Base-by-base conservation (phyloP, 2,329 filamentous ascomycete species). In the Colletotrichum cordylinicola region DNA sequence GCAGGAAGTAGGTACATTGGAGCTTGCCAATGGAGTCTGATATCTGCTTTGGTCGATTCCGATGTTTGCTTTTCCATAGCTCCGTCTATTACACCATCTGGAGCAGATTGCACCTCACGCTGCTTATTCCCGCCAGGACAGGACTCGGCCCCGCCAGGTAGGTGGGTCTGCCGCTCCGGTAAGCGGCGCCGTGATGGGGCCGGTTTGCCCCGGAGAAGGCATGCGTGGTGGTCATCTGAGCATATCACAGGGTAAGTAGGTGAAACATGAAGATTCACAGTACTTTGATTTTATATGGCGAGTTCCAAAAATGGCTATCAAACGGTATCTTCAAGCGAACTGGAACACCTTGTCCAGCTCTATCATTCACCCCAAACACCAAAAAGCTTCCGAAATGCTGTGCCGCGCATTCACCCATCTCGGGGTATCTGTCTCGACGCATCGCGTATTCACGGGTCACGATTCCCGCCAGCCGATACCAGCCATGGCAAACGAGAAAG, bases 141-240 rank as follows among this genome's bases (percentile, higher is more conserved):
- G 35, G 31, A 27, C 29, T 52, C 64, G 35, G 64, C 27, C 72
- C 64, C 70, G 48, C 35, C 60, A 31, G 58, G 58, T n/a, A 65
- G 24, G 73, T 65, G 70, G 73, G 64, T 58, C 15, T 27, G 13
- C 4, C 29, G 65, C 70, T 33, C 70, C 48, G 64, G 48, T 24
- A 8, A 16, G 35, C 70, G 43, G 74, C 58, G 64, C 64, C 70
- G 64, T 27, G 48, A 66, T 74, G 74, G 43, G 74, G 58, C 70
- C 74, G 74, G 35, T 35, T 10, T 43, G 62, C 31, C 43, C 69
- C 69, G 69, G 18, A 8, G 12, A 24, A 16, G 31, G 27, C 21
- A 37, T 33, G 21, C 8, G 18, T 2, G 18, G 35, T 37, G 33
- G 56, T 55, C 43, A 67, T 24, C 8, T 15, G 56, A n/a, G 18